A percentile compares a stretch with the other conserved stretches of the same genome.
Evolutionary conservation across 2,329 filamentous ascomycete genomes (phyloP).

Genomic region (Fusarium sp.): DNA sequence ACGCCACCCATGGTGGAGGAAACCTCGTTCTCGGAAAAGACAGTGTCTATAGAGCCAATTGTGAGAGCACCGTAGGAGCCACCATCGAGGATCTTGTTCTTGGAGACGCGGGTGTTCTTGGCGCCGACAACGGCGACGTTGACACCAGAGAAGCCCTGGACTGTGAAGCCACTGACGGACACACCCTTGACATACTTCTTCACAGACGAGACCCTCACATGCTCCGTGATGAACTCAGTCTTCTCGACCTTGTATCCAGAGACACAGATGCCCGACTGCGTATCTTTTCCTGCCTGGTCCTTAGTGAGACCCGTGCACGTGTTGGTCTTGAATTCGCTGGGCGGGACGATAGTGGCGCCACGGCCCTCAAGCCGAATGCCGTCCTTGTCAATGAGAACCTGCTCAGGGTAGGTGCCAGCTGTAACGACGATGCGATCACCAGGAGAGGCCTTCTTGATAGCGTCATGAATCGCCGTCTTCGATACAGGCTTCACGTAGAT

Average conservation of each 20-base stretch:
- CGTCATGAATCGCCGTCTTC: constrained; percentile 47
- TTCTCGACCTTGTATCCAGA: constrained; percentile 46
- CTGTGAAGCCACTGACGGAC: constrained; percentile 49
- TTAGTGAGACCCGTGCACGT: constrained; percentile 47
- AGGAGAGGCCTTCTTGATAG: constrained; percentile 43
- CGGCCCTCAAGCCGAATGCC: constrained; percentile 49
- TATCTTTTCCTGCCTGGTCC: constrained; percentile 26
- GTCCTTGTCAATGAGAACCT: constrained; percentile 50
- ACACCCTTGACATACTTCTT: constrained; percentile 46
- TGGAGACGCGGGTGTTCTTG: constrained; percentile 35
- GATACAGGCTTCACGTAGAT: constrained; percentile 26
- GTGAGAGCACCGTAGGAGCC: constrained; percentile 51
- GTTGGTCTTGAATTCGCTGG: constrained; percentile 41
- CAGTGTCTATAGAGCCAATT: constrained; percentile 48
- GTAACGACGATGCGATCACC: constrained; percentile 50
- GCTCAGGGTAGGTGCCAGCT: constrained; percentile 49
- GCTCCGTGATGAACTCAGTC: constrained; percentile 44
- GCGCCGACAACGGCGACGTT: constrained; percentile 53
- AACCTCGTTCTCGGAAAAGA: constrained; percentile 46
- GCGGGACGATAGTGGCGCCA: constrained; percentile 44
- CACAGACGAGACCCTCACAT: constrained; percentile 46
- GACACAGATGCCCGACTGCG: constrained; percentile 51
- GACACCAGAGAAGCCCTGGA: constrained; percentile 49
- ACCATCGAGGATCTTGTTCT: constrained; percentile 35
- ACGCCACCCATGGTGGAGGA: constrained; percentile 28